Evolutionary conservation across 345 rosid genomes (phyloP).

Genomic region (Pistacia atlantica): DNA sequence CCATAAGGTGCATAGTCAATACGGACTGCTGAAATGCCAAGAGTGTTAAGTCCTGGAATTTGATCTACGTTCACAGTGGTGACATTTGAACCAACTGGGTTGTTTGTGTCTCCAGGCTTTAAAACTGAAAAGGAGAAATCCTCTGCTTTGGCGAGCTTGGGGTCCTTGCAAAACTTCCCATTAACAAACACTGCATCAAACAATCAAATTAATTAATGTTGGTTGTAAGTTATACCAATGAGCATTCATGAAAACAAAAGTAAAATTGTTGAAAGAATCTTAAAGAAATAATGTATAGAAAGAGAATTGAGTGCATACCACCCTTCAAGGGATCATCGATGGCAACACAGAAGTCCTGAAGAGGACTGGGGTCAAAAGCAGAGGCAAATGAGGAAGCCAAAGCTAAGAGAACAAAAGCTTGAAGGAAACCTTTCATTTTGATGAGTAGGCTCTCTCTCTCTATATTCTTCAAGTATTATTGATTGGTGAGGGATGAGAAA

Average conservation of each 20-base stretch:
- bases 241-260: constrained; percentile 4
- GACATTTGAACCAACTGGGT: constrained; percentile 14
- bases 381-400: neutral
- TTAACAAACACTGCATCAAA: constrained; percentile 22
- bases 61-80: constrained; percentile 28
- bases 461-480: neutral
- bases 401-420: constrained; percentile 18
- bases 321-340: too few relatives aligned
- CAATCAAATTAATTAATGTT: too few relatives aligned
- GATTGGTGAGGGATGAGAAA: neutral
- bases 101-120: constrained; percentile 28
- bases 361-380: too few relatives aligned
- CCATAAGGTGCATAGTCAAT: constrained; percentile 29
- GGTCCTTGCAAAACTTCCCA: constrained; percentile 28
- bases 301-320: too few relatives aligned
- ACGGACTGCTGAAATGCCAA: constrained; percentile 37
- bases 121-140: constrained; percentile 33
- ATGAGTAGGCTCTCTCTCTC: neutral
- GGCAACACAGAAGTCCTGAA: too few relatives aligned
- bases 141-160: constrained; percentile 14
- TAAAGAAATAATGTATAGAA: too few relatives aligned
- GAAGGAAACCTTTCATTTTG: constrained; percentile 18
- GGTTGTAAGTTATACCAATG: too few relatives aligned
- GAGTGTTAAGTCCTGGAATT: constrained; percentile 40
- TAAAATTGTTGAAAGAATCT: too few relatives aligned